Percentiles rank a stretch among this genome's conserved stretches.
Conservation (phyloP, 2,329 filamentous ascomycete species). For the Tolypocladium pustulatum region DNA sequence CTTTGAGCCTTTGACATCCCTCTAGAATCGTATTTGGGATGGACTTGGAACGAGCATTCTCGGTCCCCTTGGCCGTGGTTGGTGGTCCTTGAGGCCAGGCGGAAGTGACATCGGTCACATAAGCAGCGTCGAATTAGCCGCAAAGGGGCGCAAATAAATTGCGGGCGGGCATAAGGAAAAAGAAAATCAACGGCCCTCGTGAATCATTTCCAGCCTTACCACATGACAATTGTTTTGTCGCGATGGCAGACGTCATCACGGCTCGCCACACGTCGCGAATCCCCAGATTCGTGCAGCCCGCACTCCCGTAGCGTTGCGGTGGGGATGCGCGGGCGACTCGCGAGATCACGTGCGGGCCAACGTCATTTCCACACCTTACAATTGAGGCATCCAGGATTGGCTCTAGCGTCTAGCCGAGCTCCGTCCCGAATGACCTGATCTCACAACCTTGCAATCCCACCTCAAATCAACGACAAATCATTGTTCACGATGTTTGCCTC, state of each 20-base stretch:
- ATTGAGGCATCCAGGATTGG: slow-evolving; percentile 19
- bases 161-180: not conserved
- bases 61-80: not conserved
- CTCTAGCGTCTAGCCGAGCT: slow-evolving; percentile 19
- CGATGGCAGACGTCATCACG: not conserved
- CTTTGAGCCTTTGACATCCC: not conserved
- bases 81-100: not conserved
- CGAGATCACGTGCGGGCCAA: slow-evolving; percentile 17
- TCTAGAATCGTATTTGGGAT: not conserved
- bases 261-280: not conserved
- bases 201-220: not conserved
- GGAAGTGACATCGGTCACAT: not conserved
- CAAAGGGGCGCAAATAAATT: too few species aligned
- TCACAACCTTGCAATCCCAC: slow-evolving; percentile 16
- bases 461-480: slow-evolving; percentile 9
- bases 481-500: slow-evolving; percentile 51
- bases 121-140: not conserved
- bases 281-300: not conserved
- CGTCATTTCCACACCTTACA: slow-evolving; percentile 13
- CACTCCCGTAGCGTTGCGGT: not conserved
- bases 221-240: not conserved
- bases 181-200: not conserved
- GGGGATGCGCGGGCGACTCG: slow-evolving; percentile 11
- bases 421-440: slow-evolving; percentile 21
- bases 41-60: not conserved